Evolutionary conservation across 495 filamentous ascomycete genomes (phyloP), one percentile per base, ranked within the genome.

Genomic region (Daldinia loculata): DNA sequence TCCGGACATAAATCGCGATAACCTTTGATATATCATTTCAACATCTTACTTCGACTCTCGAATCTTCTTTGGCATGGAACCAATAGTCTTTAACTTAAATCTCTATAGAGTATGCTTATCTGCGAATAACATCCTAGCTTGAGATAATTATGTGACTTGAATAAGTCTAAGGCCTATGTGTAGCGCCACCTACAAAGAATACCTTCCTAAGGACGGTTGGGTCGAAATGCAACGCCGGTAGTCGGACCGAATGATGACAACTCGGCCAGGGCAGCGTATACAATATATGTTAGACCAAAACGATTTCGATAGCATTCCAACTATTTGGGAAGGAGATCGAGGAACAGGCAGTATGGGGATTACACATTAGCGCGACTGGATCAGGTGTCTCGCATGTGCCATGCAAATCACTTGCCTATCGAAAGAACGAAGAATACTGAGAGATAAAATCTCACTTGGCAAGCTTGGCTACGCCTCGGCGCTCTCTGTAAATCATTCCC

Each of bases 191-290:
- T 52, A 9, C 19, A 38, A 29, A n/a, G 6, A 48, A 48, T 48
- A 15, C 27, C 19, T 12, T 51, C 30, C 19, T 53, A 62, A 62
- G 5, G 19, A 27, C n/a, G 24, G 8, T 55, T 34, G 14, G 53
- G 51, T 36, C 14, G 48, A 19, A 38, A 60, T 52, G 22, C 7
- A 22, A 14, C 60, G 26, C 17, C 12, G 5, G 12, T 45, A 63
- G 34, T 69, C 66, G 66, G 66, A 26, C 66, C 66, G 66, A 69
- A 63, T 69, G 41, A 57, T 65, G 15, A 41, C 5, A 17, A 41
- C 38, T 15, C 2, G 4, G 38, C 38, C 14, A 39, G 14, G 5
- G 4, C 38, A 39, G 32, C 34, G 34, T 36, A 36, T 34, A 34
- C 2, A 3, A 0, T 34, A 39, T 48, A 24, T 48, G 22, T 56